phyloP scores from a whole-genome alignment of 352 stramenopile species.

The Achlya hypogyna region DNA sequence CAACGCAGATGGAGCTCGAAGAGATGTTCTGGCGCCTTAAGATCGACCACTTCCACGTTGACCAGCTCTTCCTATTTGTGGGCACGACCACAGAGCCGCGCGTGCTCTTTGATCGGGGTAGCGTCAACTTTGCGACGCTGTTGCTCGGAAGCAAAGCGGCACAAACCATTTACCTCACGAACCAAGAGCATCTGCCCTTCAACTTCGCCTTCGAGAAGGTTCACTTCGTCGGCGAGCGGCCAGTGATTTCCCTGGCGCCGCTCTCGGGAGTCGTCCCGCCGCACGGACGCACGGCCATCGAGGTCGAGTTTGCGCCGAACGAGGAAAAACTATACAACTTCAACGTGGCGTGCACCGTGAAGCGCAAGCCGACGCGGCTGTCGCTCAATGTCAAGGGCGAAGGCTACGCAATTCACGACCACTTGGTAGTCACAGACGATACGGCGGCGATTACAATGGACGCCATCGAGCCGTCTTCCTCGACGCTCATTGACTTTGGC shows the following conservation, averaged over 20 bases:
- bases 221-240: constrained; percentile 63
- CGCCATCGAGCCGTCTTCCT: constrained; percentile 22
- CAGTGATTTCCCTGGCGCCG: constrained; percentile 75
- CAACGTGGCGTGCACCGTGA: constrained; percentile 87
- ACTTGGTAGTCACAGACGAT: constrained; percentile 30
- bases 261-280: constrained; percentile 85
- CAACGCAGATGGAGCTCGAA: constrained; percentile 78
- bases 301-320: constrained; percentile 84
- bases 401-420: constrained; percentile 87
- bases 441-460: constrained; percentile 17
- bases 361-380: constrained; percentile 86
- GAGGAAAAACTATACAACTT: constrained; percentile 92
- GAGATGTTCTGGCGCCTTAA: constrained; percentile 91
- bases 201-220: constrained; percentile 93
- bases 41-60: constrained; percentile 84
- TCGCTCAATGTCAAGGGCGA: constrained; percentile 93
- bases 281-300: constrained; percentile 67
- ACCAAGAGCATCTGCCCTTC: constrained; percentile 90
- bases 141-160: constrained; percentile 81
- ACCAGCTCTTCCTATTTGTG: constrained; percentile 87
- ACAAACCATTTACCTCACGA: constrained; percentile 85
- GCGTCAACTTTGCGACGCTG: constrained; percentile 88
- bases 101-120: constrained; percentile 78
- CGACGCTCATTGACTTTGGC: constrained; percentile 74
- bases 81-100: constrained; percentile 87